A percentile compares a stretch with the other conserved stretches of the same genome.
Evolutionary conservation across 2,329 filamentous ascomycete genomes (phyloP).

Genomic region (Exophiala phaeomuriformis): DNA sequence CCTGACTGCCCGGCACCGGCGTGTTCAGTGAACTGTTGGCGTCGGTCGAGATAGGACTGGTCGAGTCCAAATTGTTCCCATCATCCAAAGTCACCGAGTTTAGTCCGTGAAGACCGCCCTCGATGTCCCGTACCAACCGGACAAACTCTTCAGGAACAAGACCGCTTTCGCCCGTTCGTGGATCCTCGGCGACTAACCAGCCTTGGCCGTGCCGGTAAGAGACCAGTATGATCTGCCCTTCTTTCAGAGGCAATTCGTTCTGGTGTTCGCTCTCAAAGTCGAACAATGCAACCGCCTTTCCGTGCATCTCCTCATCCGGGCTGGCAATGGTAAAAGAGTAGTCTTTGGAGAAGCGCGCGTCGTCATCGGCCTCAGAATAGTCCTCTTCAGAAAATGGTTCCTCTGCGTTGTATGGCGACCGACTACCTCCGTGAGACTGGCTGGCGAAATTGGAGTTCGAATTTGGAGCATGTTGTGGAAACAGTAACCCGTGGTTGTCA

Average conservation of each 20-base stretch:
- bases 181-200: conserved; percentile 95
- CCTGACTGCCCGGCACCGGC: conserved; percentile 19
- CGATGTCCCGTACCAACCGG: conserved; percentile 81
- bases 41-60: conserved; percentile 52
- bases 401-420: conserved; percentile 16
- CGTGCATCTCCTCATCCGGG: conserved; percentile 95
- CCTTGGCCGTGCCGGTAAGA: conserved; percentile 94
- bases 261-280: conserved; percentile 94
- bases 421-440: conserved; percentile 31
- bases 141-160: conserved; percentile 97
- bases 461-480: conserved; percentile 51
- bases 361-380: conserved; percentile 48
- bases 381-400: conserved; percentile 36
- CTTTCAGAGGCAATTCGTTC: conserved; percentile 84
- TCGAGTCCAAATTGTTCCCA: conserved; percentile 44
- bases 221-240: conserved; percentile 94
- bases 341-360: conserved; percentile 78
- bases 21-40: conserved; percentile 15
- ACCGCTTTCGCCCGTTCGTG: conserved; percentile 85
- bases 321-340: conserved; percentile 94
- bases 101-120: conserved; percentile 74
- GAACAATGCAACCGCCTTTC: conserved; percentile 89
- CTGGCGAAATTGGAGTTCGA: conserved; percentile 51
- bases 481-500: conserved; percentile 18
- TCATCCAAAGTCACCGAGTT: conserved; percentile 48